Conservation (phyloP, 768 basidiomycete species). For the Termitomyces sp. region DNA sequence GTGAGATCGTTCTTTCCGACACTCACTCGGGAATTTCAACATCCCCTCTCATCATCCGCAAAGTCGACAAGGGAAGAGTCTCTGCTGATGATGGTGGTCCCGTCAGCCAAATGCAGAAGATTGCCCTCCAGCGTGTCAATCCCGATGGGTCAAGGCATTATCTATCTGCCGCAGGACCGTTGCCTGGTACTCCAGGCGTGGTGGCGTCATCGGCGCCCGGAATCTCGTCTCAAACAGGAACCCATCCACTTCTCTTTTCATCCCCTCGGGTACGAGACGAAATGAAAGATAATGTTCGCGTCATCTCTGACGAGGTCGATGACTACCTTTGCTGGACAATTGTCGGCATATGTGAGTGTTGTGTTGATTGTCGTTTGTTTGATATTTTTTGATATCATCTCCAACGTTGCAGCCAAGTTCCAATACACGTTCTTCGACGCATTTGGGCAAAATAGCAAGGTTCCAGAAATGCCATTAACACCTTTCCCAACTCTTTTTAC, state of each 20-base stretch:
- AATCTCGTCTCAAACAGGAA: constrained; percentile 69
- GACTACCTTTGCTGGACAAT: constrained; percentile 97
- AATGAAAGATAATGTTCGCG: constrained; percentile 67
- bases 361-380: constrained; percentile 1
- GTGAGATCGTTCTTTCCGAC: constrained; percentile 82
- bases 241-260: constrained; percentile 76
- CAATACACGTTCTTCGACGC: constrained; percentile 94
- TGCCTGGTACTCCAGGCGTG: constrained; percentile 69
- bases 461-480: constrained; percentile 78
- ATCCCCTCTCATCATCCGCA: constrained; percentile 81
- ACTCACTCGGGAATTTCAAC: constrained; percentile 81
- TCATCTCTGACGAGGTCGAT: constrained; percentile 85
- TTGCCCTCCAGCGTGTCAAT: constrained; percentile 82
- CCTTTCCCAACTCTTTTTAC: constrained; percentile 87
- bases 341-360: constrained; percentile 80
- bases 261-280: constrained; percentile 79
- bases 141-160: constrained; percentile 82
- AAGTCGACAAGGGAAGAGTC: constrained; percentile 87
- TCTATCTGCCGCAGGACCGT: constrained; percentile 81
- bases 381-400: neutral
- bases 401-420: constrained; percentile 65
- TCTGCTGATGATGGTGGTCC: constrained; percentile 87
- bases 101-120: constrained; percentile 95
- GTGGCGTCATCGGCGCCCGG: constrained; percentile 69
- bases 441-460: constrained; percentile 70